Evolutionary conservation across 2,329 filamentous ascomycete species (phyloP), one percentile per base, ranked within the genome.

Genomic region (Aspergillus novofumigatus): DNA sequence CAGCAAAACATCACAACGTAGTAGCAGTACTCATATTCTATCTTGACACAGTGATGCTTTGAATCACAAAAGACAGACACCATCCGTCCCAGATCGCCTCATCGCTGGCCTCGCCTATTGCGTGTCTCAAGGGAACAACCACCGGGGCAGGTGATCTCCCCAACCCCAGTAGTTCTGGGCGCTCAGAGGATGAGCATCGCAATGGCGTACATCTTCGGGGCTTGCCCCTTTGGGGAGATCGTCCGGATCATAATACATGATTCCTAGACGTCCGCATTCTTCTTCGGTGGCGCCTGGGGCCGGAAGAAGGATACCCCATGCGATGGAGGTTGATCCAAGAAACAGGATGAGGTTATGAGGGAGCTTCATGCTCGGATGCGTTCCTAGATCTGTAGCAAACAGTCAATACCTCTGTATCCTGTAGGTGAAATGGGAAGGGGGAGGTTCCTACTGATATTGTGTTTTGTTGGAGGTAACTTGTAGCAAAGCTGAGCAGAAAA

Each of bases 151-250:
- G 6, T 45, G 2, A 4, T 45, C 42, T 8, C 42, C 42, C 42
- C 42, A 45, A 2, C 42, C 42, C 21, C 21, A 45, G 42, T 45
- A 45, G 42, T 45, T 45, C 42, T 17, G 42, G 21, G 8, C 8
- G n/a, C 55, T 52, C 9, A 57, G 32, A 2, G 52, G 55, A 49
- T 54, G 55, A 20, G 54, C 52, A 23, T 11, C 21, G 28, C 55
- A 57, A 20, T 47, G 35, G 21, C 55, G 55, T 4, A 57, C 25
- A 44, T 54, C 55, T 10, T 32, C 51, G 7, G 25, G 52, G 11
- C 14, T 25, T 6, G 54, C 55, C 3, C 52, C 55, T n/a, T 48
- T 38, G 17, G 55, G 55, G 21, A 57, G 55, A 26, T 57, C 41
- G 3, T 20, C 41, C 1, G 55, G 52, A 23, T 57, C 55, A 25